Evolutionary conservation across 495 filamentous ascomycete species (phyloP).

Genomic region (Hypoxylon perforatum): DNA sequence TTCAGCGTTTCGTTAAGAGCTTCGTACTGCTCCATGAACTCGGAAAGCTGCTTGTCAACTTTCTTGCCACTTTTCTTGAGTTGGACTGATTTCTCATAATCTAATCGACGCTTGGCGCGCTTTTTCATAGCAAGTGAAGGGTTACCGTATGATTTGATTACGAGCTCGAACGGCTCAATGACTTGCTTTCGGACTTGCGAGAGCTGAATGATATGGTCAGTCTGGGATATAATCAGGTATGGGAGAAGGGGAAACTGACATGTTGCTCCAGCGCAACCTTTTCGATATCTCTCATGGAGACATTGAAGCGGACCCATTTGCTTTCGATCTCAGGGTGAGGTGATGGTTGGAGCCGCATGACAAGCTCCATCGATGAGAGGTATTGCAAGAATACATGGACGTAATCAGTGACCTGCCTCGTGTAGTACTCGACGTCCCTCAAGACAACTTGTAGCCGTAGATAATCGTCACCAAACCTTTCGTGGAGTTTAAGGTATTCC

Average conservation of each 20-base stretch:
- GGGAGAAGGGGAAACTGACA: conserved; percentile 63
- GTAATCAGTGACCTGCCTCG: conserved; percentile 71
- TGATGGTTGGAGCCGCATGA: conserved; percentile 67
- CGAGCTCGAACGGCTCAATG: conserved; percentile 84
- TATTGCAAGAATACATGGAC: conserved; percentile 79
- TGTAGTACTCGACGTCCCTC: conserved; percentile 90
- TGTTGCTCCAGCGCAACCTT: conserved; percentile 83
- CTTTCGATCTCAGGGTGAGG: conserved; percentile 83
- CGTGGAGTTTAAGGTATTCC: conserved; percentile 77
- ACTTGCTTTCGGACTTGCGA: conserved; percentile 79
- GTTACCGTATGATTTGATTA: conserved; percentile 82
- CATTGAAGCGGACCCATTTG: conserved; percentile 89
- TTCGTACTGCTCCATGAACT: conserved; percentile 85
- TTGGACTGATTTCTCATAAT: conserved; percentile 75
- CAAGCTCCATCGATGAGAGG: conserved; percentile 74
- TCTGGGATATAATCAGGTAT: neutral
- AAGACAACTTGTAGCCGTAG: conserved; percentile 89
- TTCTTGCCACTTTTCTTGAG: conserved; percentile 78
- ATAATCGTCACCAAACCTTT: conserved; percentile 86
- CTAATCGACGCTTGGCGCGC: conserved; percentile 85
- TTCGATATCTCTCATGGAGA: conserved; percentile 82
- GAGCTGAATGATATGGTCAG: conserved; percentile 62
- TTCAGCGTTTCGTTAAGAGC: conserved; percentile 93
- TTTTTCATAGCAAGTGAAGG: conserved; percentile 90
- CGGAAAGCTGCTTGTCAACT: conserved; percentile 81